Conservation (phyloP, 2,329 filamentous ascomycete species). For the Talaromyces sp. region DNA sequence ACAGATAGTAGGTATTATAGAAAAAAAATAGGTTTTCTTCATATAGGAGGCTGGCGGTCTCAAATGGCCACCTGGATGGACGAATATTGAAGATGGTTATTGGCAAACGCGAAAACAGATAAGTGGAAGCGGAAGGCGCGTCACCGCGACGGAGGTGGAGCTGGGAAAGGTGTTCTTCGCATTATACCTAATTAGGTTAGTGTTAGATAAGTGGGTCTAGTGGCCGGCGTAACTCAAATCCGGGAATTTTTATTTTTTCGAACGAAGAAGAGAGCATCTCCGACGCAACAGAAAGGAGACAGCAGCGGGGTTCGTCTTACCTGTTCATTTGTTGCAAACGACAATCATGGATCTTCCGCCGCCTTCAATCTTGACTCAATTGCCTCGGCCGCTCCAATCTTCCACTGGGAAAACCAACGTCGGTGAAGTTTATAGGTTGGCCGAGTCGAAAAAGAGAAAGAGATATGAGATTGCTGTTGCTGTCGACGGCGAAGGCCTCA, state of each 20-base stretch:
- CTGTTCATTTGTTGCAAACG: neutral
- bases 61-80: neutral
- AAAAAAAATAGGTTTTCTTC: neutral
- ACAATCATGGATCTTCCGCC: slow-evolving; percentile 43
- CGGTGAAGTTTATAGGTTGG: slow-evolving; percentile 52
- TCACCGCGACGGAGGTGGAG: slow-evolving; percentile 13
- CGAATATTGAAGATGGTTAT: neutral
- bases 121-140: slow-evolving; percentile 8
- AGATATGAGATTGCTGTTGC: slow-evolving; percentile 59
- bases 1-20: slow-evolving; percentile 9
- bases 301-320: neutral
- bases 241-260: slow-evolving; percentile 11
- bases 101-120: neutral
- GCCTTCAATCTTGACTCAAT: slow-evolving; percentile 45
- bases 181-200: neutral
- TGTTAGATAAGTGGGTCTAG: neutral
- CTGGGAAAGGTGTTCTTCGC: neutral
- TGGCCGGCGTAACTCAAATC: slow-evolving; percentile 9
- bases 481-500: slow-evolving; percentile 60
- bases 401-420: slow-evolving; percentile 41
- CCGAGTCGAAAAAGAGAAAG: slow-evolving; percentile 58
- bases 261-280: neutral
- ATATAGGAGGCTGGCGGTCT: neutral
- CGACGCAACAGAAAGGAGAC: neutral
- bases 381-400: slow-evolving; percentile 44